Evolutionary conservation across 1,284 basidiomycete genomes (phyloP), one percentile per base, ranked within the genome.

Genomic region (Lentinula novae-zelandiae): DNA sequence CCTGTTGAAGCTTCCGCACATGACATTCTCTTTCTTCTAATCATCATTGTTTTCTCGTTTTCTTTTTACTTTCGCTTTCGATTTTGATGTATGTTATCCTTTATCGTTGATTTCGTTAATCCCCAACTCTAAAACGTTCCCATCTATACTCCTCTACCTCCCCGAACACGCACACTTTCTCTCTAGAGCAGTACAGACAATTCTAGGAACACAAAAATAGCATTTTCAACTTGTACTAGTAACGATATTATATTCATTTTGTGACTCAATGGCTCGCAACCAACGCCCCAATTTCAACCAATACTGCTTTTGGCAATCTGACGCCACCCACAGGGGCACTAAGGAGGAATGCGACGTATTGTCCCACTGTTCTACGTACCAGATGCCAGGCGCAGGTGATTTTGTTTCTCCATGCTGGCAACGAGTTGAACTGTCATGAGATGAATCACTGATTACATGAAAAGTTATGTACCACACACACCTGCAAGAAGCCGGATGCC

Each of bases 401-500:
- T 49, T 52, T 52, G 59, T 57, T 46, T 63, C 57, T 8, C 62
- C 57, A 52, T 70, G 71, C 33, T 64, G 64, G 51, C 68, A 71
- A 22, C 58, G 40, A 5, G 58, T 59, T 36, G 55, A n/a, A 53
- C 64, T 68, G 49, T 22, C 27, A 44, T 53, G 34, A 31, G 5
- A 40, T 58, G 2, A 58, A 51, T 27, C 17, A 46, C 3, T 59
- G 20, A 57, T 40, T 57, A 57, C 48, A 57, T 55, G 6, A 46
- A 56, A n/a, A 44, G 27, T 27, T 42, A 2, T 22, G 12, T 1
- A 12, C 6, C 9, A 64, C 67, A 48, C 27, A 27, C 65, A 78
- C 78, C 69, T 66, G 76, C 81, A 83, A 27, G 75, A 67, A 57
- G 73, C 69, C n/a, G 81, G 80, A 71, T 82, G 82, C 75, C 76